Conservation (phyloP, 352 stramenopile species). For the Phytophthora megakarya region DNA sequence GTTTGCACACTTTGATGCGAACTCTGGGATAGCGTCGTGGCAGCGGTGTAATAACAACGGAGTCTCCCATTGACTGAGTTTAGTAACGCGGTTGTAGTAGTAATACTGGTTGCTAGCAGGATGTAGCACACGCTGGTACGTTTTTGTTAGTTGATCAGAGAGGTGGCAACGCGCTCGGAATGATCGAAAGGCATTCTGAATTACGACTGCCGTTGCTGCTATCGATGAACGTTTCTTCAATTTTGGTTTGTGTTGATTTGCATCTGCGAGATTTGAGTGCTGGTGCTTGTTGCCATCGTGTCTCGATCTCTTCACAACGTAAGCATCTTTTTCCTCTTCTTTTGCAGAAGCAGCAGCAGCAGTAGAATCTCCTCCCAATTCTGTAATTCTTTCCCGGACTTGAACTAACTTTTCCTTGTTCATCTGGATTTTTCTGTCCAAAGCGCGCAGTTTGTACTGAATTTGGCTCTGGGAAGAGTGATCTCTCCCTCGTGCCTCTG, state of each 20-base stretch:
- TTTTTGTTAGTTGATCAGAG: constrained; percentile 28
- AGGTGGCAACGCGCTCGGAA: constrained; percentile 34
- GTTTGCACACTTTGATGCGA: neutral
- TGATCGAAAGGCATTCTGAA: constrained; percentile 40
- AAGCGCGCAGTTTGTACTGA: constrained; percentile 32
- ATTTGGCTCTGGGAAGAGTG: constrained; percentile 21
- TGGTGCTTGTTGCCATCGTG: neutral
- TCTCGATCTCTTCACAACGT: neutral
- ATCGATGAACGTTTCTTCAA: neutral
- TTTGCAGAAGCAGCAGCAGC: neutral
- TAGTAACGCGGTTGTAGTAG: constrained; percentile 52
- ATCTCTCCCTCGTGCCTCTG: constrained; percentile 6
- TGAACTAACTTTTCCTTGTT: constrained; percentile 49
- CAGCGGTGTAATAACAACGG: constrained; percentile 32
- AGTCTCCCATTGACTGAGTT: constrained; percentile 41
- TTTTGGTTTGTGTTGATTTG: constrained; percentile 1
- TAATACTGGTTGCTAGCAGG: constrained; percentile 44
- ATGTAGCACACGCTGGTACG: constrained; percentile 41
- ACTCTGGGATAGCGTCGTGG: neutral
- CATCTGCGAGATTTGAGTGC: neutral
- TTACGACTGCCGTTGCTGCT: constrained; percentile 24
- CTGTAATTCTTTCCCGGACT: constrained; percentile 36
- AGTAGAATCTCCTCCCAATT: constrained; percentile 19
- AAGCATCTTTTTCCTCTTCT: neutral
- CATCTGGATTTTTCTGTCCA: constrained; percentile 42